A percentile compares a stretch with the other conserved stretches of the same genome.
Evolutionary conservation across 257 asterid genomes (phyloP).

Genomic region (Nicotiana otophora): DNA sequence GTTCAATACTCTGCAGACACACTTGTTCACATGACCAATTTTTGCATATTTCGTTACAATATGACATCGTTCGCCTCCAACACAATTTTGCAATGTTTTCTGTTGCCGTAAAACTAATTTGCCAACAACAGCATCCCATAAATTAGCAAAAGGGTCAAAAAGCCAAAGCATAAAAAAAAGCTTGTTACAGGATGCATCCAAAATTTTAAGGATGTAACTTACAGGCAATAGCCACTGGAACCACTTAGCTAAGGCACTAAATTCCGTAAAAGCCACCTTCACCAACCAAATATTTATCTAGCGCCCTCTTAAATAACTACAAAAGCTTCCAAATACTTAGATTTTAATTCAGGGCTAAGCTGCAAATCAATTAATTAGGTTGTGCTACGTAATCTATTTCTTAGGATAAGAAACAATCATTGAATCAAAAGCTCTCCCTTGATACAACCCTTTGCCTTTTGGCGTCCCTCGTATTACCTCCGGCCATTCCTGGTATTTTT

Average conservation of each 20-base stretch:
- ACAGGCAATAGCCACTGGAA: neutral
- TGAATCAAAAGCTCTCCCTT: neutral
- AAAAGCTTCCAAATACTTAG: neutral
- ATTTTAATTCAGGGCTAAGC: neutral
- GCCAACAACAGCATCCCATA: neutral
- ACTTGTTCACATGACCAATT: neutral
- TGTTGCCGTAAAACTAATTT: neutral
- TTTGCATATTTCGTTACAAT: neutral
- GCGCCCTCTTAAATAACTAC: neutral
- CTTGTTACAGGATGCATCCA: no score
- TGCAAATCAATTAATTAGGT: neutral
- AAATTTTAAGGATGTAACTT: no score
- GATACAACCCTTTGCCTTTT: neutral
- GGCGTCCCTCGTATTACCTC: slow-evolving; percentile 18
- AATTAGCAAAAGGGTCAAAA: no score
- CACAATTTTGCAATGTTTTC: neutral
- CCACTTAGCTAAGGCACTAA: neutral
- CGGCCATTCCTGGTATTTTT: slow-evolving; percentile 28
- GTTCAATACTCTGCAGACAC: neutral
- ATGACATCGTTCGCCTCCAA: neutral
- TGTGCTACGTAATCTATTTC: neutral
- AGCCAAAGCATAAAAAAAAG: no score
- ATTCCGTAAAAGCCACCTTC: neutral
- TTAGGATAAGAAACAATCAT: neutral
- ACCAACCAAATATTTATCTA: neutral